Evolutionary conservation across 225 moss, liverwort and hornwort genomes (phyloP), one percentile per base, ranked within the genome.

Genomic region (Antitrichia curtipendula): DNA sequence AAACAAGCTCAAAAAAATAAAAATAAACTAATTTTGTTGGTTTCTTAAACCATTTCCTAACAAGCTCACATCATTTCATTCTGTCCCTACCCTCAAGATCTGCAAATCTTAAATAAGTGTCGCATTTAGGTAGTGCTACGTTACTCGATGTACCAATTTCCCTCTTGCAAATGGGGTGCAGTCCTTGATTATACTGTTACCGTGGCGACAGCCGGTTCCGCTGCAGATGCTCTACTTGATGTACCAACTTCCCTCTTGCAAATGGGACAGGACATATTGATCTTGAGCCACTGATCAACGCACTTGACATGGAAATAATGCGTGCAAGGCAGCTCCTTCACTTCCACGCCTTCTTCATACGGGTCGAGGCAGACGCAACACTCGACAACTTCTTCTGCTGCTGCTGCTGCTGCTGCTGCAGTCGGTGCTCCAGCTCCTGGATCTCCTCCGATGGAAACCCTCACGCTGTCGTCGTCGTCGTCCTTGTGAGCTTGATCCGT

Each of bases 251-350:
- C 88, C 22, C 86, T 84, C 90, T 93, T 93, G 90, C 93, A 93
- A 73, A 93, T 77, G 18, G 93, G 91, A 40, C 90, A 93, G 1
- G 79, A 91, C n/a, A 87, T 88, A 57, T 89, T 90, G 50, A 91
- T 91, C 85, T 87, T 87, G 75, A 93, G 90, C 93, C 93, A 93
- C 43, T 83, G 87, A 43, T 91, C 85, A 63, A 91, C 88, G 56
- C 91, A 91, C 64, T 87, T 88, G 34, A 85, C 85, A 71, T 93
- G 93, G 65, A 93, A 89, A 77, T 90, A 88, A 85, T 93, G 91
- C 32, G 82, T 62, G 62, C 91, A 93, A 23, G 88, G 91, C 54
- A 91, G 69, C 21, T 91, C 88, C 85, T 88, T 72, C 57, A 93
- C 25, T 88, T 90, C 88, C 86, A 80, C 88, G 20, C 82, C 91